phyloP scores from a whole-genome alignment of 2,329 filamentous ascomycete species.

The Cladosporium cucumerinum region DNA sequence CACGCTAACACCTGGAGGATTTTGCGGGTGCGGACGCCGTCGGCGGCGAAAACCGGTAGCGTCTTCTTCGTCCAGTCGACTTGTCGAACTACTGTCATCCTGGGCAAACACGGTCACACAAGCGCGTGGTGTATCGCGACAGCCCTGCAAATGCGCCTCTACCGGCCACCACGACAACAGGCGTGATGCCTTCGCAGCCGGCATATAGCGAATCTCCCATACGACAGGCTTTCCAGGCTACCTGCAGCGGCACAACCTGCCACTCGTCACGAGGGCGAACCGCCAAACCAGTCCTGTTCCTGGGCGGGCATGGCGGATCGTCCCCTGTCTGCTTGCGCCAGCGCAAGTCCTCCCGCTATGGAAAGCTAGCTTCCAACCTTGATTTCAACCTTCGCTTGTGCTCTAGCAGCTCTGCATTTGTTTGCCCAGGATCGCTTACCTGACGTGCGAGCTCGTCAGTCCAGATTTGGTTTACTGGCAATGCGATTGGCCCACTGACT shows the following conservation, averaged over 20 bases:
- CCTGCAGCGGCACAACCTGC: slow-evolving; percentile 5
- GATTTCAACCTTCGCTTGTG: not conserved
- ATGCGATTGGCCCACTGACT: slow-evolving; percentile 4
- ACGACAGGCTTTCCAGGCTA: not conserved
- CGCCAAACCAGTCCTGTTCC: slow-evolving; percentile 13
- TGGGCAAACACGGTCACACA: slow-evolving; percentile 7
- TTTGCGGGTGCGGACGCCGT: slow-evolving; percentile 6
- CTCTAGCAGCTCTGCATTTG: not conserved
- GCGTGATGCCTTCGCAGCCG: not conserved
- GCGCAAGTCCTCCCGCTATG: slow-evolving; percentile 1
- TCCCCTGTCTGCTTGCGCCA: not conserved
- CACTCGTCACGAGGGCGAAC: slow-evolving; percentile 1
- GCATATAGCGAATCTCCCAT: not conserved
- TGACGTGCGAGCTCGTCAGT: not conserved
- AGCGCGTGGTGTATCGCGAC: slow-evolving; percentile 3
- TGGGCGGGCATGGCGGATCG: slow-evolving; percentile 3
- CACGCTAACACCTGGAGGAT: slow-evolving; percentile 14
- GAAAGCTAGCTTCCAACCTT: slow-evolving; percentile 11
- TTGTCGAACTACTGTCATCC: not conserved
- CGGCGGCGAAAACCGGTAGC: not conserved
- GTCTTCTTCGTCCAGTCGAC: not conserved
- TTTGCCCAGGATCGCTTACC: slow-evolving; percentile 13
- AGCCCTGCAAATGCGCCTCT: not conserved
- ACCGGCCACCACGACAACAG: slow-evolving; percentile 11
- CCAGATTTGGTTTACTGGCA: not conserved